Percentiles rank a stretch among this genome's conserved stretches.
These are phyloP conservation scores for Omphalea diandra DNA, from an alignment of 441 rosid species.

Conservation along the genomic window DNA sequence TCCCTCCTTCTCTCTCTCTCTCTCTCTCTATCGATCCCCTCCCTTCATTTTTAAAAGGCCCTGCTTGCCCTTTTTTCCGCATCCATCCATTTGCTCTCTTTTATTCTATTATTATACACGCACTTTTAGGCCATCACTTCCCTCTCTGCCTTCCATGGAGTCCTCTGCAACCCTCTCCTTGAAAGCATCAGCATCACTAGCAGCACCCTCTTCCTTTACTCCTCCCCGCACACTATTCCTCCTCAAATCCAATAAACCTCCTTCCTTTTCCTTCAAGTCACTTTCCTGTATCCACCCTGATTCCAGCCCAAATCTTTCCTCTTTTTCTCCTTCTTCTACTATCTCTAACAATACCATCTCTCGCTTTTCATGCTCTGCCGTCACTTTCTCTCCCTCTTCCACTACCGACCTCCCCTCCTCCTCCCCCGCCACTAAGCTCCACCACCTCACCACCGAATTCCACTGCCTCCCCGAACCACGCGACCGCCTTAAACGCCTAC, in stretches of 20 bases:
- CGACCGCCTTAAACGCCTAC: slow-evolving; percentile 69
- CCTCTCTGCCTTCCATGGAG: slow-evolving; percentile 13
- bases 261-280: slow-evolving; percentile 31
- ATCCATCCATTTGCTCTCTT: background rate
- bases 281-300: slow-evolving; percentile 33
- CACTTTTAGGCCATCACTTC: background rate
- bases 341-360: slow-evolving; percentile 22
- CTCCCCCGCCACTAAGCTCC: slow-evolving; percentile 49
- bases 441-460: slow-evolving; percentile 55
- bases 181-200: slow-evolving; percentile 29
- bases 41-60: slow-evolving; percentile 1
- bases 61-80: background rate
- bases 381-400: slow-evolving; percentile 42
- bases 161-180: slow-evolving; percentile 34
- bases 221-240: slow-evolving; percentile 29
- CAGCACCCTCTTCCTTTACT: too few species aligned
- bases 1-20: too few species aligned
- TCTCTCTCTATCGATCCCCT: background rate
- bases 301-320: slow-evolving; percentile 20
- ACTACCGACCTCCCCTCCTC: slow-evolving; percentile 45
- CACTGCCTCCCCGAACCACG: slow-evolving; percentile 54
- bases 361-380: slow-evolving; percentile 57
- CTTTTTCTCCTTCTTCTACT: too few species aligned
- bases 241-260: slow-evolving; percentile 12
- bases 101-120: too few species aligned